Conservation (phyloP, 306 rosid species). For the Mucuna pruriens region DNA sequence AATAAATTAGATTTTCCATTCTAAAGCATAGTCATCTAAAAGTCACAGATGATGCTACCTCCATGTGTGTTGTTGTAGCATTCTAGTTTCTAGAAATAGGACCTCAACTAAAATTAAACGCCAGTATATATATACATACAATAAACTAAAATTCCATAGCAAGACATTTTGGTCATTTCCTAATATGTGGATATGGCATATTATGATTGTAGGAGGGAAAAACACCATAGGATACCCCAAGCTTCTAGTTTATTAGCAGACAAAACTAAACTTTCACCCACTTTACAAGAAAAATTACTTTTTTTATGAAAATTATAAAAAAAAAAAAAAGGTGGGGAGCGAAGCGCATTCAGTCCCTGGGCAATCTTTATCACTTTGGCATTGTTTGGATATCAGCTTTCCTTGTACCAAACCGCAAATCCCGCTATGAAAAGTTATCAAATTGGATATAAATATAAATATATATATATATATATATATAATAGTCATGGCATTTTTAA, state of each 20-base stretch:
- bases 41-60: constrained; percentile 18
- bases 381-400: not conserved
- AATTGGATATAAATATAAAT: not conserved
- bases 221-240: constrained; percentile 36
- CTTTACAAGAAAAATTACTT: constrained; percentile 32
- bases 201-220: not conserved
- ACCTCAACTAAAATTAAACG: not conserved
- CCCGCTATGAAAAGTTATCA: constrained; percentile 5
- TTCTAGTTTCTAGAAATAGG: not conserved
- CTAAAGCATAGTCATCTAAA: not conserved
- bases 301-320: not conserved
- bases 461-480: no score
- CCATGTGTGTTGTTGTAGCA: not conserved
- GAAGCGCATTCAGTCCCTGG: not conserved
- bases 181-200: not conserved
- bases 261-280: constrained; percentile 48
- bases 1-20: constrained; percentile 12
- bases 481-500: not conserved
- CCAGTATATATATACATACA: not conserved
- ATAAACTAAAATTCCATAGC: not conserved
- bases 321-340: not conserved
- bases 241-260: constrained; percentile 34
- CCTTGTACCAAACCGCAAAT: constrained; percentile 22
- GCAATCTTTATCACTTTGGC: not conserved
- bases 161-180: constrained; percentile 21